Base-by-base conservation (phyloP, 257 asterid species). In the Henckelia pumila region DNA sequence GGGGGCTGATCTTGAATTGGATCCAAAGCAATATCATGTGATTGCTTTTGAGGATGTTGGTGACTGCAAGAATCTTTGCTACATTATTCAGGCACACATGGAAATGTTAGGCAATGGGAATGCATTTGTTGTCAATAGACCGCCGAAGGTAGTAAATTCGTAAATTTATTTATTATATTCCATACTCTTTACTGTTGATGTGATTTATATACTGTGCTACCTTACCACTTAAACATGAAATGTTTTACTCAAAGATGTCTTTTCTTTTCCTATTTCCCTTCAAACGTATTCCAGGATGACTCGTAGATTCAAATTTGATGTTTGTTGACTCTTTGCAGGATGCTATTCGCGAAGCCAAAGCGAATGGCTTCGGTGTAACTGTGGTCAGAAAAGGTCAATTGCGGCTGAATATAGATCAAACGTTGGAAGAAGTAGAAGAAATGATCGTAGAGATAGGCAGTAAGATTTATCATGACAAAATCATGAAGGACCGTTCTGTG, bases 1-100 rank as follows among this genome's bases (percentile, higher is more conserved):
- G 99, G 97, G 95, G 40, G 80, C 95, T 73, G 96, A 94, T 84
- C 95, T 91, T 33, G 95, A 91, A 70, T 81, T 94, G 85, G 88
- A 88, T 22, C 99, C 99, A 14, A 88, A 91, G 82, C 97, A 77
- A 47, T 79, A 80, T 75, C 97, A 94, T 19, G 84, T 91, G 50
- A 83, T 94, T 82, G 96, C 91, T 67, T 94, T 94, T 61, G 96
- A 88, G 81, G 88, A 94, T 82, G 86, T 97, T 63, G 84, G 89
- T 50, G 96, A 94, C 68, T 79, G 93, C 83, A 94, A 88, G 82
- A 88, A 89, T 29, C 82, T 94, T 70, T 91, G 97, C 77, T 86
- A 88, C 81, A 87, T 88, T 52, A 80, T 94, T 77, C 96, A 91
- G 79, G 85, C 89, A 57, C 93, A 84, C 73, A 68, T 91, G 95